A percentile compares a stretch with the other conserved stretches of the same genome.
Conservation (phyloP, 257 asterid species). For the Nicotiana knightiana region DNA sequence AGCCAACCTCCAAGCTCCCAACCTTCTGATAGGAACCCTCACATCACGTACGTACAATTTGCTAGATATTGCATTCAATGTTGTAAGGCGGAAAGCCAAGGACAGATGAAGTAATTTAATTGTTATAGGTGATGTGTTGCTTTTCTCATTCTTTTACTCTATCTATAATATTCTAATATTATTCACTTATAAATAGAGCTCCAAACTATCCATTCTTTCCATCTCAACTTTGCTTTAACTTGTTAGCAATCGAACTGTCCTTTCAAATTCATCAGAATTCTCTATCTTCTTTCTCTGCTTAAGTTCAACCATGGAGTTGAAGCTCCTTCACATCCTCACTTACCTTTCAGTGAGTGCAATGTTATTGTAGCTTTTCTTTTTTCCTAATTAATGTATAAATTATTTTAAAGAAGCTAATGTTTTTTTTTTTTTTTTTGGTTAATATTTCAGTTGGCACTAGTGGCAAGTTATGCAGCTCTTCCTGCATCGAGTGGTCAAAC, state of each 20-base stretch:
- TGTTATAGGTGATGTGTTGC: constrained; percentile 12
- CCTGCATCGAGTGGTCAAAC: constrained; percentile 18
- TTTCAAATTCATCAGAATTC: not conserved
- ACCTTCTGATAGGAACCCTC: not conserved
- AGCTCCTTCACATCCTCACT: constrained; percentile 36
- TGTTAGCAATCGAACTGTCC: not conserved
- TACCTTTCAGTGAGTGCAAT: constrained; percentile 58
- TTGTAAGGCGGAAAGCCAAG: not conserved
- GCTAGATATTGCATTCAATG: not conserved
- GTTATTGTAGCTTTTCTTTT: not conserved
- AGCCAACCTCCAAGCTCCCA: constrained; percentile 17
- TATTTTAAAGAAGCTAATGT: not conserved
- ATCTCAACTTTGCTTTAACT: not conserved
- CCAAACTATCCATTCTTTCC: not conserved
- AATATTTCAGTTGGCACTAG: constrained; percentile 39
- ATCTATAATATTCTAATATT: not conserved
- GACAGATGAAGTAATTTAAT: not conserved
- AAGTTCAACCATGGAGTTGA: constrained; percentile 38
- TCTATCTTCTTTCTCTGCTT: not conserved
- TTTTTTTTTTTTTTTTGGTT: not conserved
- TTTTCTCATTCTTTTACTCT: constrained; percentile 14
- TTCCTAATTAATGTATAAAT: not conserved
- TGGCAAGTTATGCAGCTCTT: constrained; percentile 56
- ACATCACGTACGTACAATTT: not conserved
- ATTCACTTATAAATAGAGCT: constrained; percentile 8